phyloP scores from a whole-genome alignment of 208 protist species.

The Leishmania gerbilli region DNA sequence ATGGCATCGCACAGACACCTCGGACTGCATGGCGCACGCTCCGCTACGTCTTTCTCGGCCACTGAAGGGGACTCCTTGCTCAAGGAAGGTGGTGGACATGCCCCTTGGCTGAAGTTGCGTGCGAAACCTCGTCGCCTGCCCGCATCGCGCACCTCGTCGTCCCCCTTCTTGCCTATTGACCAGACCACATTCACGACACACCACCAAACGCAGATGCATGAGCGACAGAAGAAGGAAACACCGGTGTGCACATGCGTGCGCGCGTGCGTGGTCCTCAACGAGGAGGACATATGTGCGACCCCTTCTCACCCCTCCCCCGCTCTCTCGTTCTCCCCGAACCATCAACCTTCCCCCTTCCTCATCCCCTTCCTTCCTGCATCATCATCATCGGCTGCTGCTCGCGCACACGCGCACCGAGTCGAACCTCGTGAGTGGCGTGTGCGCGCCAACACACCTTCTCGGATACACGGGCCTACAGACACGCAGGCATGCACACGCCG shows the following conservation, averaged over 20 bases:
- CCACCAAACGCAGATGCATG: neutral
- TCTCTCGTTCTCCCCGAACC: neutral
- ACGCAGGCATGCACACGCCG: neutral
- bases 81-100: neutral
- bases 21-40: slow-evolving; percentile 31
- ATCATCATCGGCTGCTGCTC: neutral
- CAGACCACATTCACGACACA: neutral
- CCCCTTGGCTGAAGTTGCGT: neutral
- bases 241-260: neutral
- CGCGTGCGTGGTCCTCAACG: neutral
- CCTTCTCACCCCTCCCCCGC: neutral
- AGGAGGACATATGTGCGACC: neutral
- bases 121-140: neutral
- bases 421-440: neutral
- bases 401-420: neutral
- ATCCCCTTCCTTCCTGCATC: neutral
- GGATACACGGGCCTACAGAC: neutral
- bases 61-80: slow-evolving; percentile 9
- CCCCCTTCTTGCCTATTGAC: neutral
- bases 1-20: slow-evolving; percentile 19
- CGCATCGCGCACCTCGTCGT: neutral
- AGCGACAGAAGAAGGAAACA: neutral
- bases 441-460: neutral
- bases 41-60: slow-evolving; percentile 42
- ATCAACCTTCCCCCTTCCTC: neutral